Evolutionary conservation across 805 yeast species (phyloP), one percentile per base, ranked within the genome.

Genomic region (Hanseniaspora hatyaiensis): DNA sequence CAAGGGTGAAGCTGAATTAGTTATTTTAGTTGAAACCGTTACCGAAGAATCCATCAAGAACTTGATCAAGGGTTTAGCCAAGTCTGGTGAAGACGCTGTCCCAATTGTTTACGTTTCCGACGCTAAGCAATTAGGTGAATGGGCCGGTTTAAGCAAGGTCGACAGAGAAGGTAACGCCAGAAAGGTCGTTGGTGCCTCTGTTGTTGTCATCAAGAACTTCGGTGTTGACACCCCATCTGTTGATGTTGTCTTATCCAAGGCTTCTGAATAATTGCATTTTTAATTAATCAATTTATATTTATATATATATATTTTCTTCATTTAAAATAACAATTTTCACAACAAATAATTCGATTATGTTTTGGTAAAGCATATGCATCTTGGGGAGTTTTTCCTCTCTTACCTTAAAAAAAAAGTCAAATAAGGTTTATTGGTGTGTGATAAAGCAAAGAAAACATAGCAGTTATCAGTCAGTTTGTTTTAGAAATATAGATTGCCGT

Each of bases 121-220:
- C 70, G 96, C 97, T 69, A 92, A 92, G 82, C 84, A 86, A 78
- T 81, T 92, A 70, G 99, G 99, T 80, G 97, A 92, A 80, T 92
- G 98, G 98, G 97, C 97, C 67, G 98, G 98, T 83, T 79, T 92
- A 64, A 92, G 96, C 78, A 86, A 87, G 76, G 81, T 89, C 66
- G 97, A 92, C 94, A 86, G 96, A 77, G 97, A 92, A 66, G 99
- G 98, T 77, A 87, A 89, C 79, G 96, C 97, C 75, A 87, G 96
- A 80, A 92, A 92, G 86, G 97, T 92, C 65, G 98, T 92, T 71
- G 98, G 98, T 76, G 94, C 96, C 74, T 88, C 97, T 65, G 89
- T 95, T 74, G 96, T 89, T 69, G 98, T 92, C 65, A 85, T 92
- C 80, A 88, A 84, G 81, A 82, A 87, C 94, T 92, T 97, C 97